phyloP scores from a whole-genome alignment of 495 filamentous ascomycete species.

The Penicillium egyptiacum region DNA sequence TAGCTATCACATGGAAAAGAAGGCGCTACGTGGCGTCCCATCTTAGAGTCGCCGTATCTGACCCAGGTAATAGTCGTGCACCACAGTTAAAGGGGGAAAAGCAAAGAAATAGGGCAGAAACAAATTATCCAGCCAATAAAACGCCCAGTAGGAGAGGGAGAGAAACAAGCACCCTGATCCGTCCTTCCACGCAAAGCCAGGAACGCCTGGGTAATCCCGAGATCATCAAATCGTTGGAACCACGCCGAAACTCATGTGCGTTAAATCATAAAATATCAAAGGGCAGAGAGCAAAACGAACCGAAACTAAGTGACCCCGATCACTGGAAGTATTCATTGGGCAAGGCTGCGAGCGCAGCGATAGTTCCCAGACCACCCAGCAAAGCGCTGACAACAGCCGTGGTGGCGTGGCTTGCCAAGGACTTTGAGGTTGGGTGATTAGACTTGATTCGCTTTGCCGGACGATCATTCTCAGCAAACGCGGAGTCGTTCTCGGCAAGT shows the following conservation, averaged over 20 bases:
- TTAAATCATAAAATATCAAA: constrained; percentile 8
- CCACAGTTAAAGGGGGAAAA: background rate
- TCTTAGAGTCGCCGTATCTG: background rate
- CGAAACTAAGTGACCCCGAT: background rate
- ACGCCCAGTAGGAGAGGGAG: background rate
- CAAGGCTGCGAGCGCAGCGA: constrained; percentile 49
- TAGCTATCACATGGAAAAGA: constrained; percentile 9
- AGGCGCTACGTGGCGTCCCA: background rate
- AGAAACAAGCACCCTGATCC: background rate
- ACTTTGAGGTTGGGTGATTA: constrained; percentile 15
- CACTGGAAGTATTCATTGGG: constrained; percentile 43
- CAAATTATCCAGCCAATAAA: background rate
- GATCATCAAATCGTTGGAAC: constrained; percentile 4
- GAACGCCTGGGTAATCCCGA: constrained; percentile 8
- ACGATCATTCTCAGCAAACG: constrained; percentile 16
- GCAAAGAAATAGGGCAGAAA: background rate
- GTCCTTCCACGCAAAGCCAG: constrained; percentile 1
- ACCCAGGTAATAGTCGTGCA: background rate
- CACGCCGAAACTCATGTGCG: constrained; percentile 1
- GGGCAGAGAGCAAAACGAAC: background rate
- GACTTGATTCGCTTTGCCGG: constrained; percentile 38
- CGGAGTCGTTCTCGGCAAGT: constrained; percentile 14
- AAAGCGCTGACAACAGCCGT: constrained; percentile 47
- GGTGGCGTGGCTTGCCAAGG: constrained; percentile 41
- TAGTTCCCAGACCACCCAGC: constrained; percentile 50